These are phyloP conservation scores for Extremus antarcticus DNA, from an alignment of 495 filamentous ascomycete genomes.

Conservation along the genomic window DNA sequence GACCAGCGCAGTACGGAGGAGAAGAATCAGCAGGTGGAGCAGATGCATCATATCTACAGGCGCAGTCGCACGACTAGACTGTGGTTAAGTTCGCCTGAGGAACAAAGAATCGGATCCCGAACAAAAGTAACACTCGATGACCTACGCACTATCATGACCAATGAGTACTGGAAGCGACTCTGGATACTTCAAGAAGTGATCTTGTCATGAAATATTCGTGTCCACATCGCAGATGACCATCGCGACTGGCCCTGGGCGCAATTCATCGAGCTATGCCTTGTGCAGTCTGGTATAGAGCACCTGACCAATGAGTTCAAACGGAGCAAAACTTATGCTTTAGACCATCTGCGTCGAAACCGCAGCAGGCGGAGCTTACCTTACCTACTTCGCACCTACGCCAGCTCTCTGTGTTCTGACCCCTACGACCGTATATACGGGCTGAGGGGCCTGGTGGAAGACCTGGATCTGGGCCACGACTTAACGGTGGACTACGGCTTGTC, in stretches of 20 bases:
- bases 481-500: neutral
- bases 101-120: neutral
- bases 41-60: constrained; percentile 24
- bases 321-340: neutral
- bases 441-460: neutral
- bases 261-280: neutral
- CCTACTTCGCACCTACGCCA: neutral
- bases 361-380: neutral
- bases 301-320: no score
- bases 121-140: neutral
- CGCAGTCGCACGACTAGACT: neutral
- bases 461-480: neutral
- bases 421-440: neutral
- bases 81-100: neutral
- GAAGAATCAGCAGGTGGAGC: constrained; percentile 19
- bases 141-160: neutral
- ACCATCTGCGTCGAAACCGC: neutral
- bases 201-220: neutral
- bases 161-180: neutral
- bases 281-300: no score
- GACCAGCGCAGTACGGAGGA: constrained; percentile 26
- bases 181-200: neutral
- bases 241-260: neutral
- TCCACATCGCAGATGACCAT: neutral
- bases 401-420: neutral